Evolutionary conservation across 495 filamentous ascomycete species (phyloP).

Genomic region (Sordaria brevicollis): DNA sequence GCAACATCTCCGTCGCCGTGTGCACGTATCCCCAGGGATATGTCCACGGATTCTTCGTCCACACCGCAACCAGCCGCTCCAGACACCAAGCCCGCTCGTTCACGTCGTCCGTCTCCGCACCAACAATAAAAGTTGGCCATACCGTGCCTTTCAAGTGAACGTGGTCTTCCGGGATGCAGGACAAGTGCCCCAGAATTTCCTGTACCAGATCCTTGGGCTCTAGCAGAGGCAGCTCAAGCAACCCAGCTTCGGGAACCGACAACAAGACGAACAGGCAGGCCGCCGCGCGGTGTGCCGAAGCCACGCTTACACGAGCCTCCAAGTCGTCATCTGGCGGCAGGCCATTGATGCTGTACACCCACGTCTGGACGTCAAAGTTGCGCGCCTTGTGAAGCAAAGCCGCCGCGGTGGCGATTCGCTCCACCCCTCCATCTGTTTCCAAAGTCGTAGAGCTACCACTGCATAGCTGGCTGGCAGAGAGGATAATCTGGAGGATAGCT

Average conservation of each 20-base stretch:
- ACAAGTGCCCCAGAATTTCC: conserved; percentile 35
- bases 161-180: conserved; percentile 33
- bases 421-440: not conserved
- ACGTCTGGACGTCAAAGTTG: conserved; percentile 22
- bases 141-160: conserved; percentile 44
- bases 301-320: conserved; percentile 28
- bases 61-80: conserved; percentile 26
- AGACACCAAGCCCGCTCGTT: conserved; percentile 24
- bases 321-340: conserved; percentile 23
- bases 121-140: conserved; percentile 49
- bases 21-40: conserved; percentile 38
- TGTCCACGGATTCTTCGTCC: conserved; percentile 16
- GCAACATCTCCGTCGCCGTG: conserved; percentile 31
- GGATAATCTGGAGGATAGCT: conserved; percentile 26
- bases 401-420: conserved; percentile 13
- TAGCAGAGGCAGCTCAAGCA: not conserved
- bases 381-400: conserved; percentile 20
- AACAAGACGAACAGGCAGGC: conserved; percentile 29
- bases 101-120: conserved; percentile 33
- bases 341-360: conserved; percentile 27
- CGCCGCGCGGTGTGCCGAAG: conserved; percentile 35
- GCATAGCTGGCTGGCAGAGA: conserved; percentile 23
- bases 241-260: conserved; percentile 12
- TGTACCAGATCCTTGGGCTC: conserved; percentile 28
- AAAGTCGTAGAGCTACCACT: conserved; percentile 5